Percentiles rank a stretch among this genome's conserved stretches.
These are phyloP conservation scores for Arthrobotrys iridis DNA, from an alignment of 2,329 filamentous ascomycete genomes.

Conservation along the genomic window DNA sequence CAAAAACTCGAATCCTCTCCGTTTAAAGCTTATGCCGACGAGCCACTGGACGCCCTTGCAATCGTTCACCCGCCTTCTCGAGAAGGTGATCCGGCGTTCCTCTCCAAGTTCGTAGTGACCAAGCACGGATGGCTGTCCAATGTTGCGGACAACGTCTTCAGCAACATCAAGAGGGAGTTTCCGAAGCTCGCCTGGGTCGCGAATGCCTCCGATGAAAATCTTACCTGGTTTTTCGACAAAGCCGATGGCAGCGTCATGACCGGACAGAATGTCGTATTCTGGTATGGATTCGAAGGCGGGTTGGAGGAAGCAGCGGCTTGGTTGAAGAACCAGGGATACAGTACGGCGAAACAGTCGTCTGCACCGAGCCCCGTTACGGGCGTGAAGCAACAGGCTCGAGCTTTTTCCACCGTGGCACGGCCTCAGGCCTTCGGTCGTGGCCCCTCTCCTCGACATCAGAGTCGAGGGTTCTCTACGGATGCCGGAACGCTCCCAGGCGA, in stretches of 20 bases:
- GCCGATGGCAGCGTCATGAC: conserved; percentile 89
- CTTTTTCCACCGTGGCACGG: conserved; percentile 59
- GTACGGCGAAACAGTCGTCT: conserved; percentile 72
- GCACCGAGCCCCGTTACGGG: conserved; percentile 58
- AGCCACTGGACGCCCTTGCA: conserved; percentile 89
- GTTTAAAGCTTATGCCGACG: conserved; percentile 95
- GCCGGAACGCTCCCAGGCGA: conserved; percentile 59
- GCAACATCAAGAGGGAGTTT: conserved; percentile 91
- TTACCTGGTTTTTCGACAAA: conserved; percentile 98
- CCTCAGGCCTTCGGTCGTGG: conserved; percentile 59
- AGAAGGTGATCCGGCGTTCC: conserved; percentile 76
- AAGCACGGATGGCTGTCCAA: conserved; percentile 95
- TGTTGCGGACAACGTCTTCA: conserved; percentile 93
- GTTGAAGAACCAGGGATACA: conserved; percentile 83
- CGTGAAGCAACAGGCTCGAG: conserved; percentile 56
- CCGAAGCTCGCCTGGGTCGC: conserved; percentile 95
- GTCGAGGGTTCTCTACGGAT: conserved; percentile 67
- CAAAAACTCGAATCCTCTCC: conserved; percentile 78
- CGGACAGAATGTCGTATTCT: conserved; percentile 91
- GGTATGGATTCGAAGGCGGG: conserved; percentile 83
- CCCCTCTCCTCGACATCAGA: conserved; percentile 31
- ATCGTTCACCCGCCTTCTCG: conserved; percentile 81
- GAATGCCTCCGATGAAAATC: conserved; percentile 92
- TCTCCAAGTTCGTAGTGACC: conserved; percentile 90
- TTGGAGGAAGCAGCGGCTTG: conserved; percentile 82